These are phyloP conservation scores for Pseudogymnoascus sp. DNA, from an alignment of 2,329 filamentous ascomycete species.

Conservation along the genomic window DNA sequence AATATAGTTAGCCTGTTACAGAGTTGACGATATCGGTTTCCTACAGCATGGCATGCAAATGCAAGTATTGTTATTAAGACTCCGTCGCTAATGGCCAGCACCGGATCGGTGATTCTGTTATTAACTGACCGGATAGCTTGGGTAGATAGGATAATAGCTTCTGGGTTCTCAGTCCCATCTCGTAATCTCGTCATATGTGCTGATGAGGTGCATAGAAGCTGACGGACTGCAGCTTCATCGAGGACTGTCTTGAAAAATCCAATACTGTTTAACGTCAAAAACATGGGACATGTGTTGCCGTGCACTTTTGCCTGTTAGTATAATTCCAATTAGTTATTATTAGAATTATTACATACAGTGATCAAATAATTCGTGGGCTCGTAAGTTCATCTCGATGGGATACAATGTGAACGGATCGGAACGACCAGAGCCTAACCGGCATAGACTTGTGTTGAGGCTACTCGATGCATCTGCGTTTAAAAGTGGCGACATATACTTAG, in stretches of 20 bases:
- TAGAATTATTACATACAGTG: conserved; percentile 10
- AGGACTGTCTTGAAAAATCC: conserved; percentile 12
- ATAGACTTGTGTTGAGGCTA: not conserved
- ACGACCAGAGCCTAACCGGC: conserved; percentile 10
- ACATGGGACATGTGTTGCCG: conserved; percentile 14
- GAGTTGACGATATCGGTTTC: not conserved
- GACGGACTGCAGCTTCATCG: conserved; percentile 12
- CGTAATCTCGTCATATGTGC: conserved; percentile 11
- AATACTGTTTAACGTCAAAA: conserved; percentile 12
- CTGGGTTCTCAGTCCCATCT: conserved; percentile 7
- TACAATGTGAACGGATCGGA: conserved; percentile 11
- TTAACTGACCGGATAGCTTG: conserved; percentile 13
- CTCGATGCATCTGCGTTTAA: not conserved
- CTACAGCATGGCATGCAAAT: conserved; percentile 13
- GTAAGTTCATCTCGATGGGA: conserved; percentile 13
- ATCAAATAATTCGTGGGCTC: conserved; percentile 12
- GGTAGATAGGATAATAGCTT: conserved; percentile 13
- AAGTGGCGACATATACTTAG: conserved; percentile 7
- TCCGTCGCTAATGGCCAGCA: conserved; percentile 6
- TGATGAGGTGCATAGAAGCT: conserved; percentile 13
- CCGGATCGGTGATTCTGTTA: conserved; percentile 9
- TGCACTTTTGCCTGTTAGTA: conserved; percentile 4
- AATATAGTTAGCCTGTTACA: not conserved
- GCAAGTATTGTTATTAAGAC: conserved; percentile 11
- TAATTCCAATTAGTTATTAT: not conserved